Conservation (phyloP, 805 yeast species). For the Cephaloascus fragrans region DNA sequence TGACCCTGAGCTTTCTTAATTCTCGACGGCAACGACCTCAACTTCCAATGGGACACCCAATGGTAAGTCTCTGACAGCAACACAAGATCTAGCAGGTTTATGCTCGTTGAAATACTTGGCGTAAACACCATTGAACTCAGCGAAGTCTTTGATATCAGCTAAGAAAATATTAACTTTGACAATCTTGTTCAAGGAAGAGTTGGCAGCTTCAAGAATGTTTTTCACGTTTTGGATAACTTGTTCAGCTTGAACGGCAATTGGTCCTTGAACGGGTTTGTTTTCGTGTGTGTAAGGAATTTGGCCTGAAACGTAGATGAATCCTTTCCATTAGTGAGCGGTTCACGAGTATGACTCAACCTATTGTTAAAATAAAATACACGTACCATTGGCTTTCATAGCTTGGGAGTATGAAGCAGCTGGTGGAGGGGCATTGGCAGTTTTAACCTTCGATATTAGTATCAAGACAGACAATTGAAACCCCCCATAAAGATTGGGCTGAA, state of each 20-base stretch:
- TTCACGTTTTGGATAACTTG: conserved; percentile 61
- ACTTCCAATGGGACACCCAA: conserved; percentile 81
- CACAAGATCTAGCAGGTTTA: conserved; percentile 97
- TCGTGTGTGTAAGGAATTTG: conserved; percentile 88
- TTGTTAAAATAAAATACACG: conserved; percentile 7
- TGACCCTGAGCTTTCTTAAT: too few species aligned
- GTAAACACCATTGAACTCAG: conserved; percentile 78
- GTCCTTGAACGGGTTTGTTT: conserved; percentile 68
- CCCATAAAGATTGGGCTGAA: not conserved
- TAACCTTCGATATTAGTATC: conserved; percentile 26
- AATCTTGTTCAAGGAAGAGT: conserved; percentile 73
- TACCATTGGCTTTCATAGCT: conserved; percentile 79
- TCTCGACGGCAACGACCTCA: conserved; percentile 86
- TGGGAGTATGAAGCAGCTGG: conserved; percentile 97
- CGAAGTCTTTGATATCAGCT: conserved; percentile 83
- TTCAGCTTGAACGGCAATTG: conserved; percentile 69
- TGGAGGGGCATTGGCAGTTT: conserved; percentile 78
- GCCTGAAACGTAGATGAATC: conserved; percentile 87
- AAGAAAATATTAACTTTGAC: conserved; percentile 87
- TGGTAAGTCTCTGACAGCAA: conserved; percentile 88
- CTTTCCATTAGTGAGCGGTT: conserved; percentile 13
- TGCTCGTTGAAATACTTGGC: conserved; percentile 64
- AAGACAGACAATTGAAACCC: not conserved
- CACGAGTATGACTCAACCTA: not conserved
- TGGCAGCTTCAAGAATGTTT: conserved; percentile 73